Conservation (phyloP, 768 basidiomycete genomes). For the Boletus speciosus region DNA sequence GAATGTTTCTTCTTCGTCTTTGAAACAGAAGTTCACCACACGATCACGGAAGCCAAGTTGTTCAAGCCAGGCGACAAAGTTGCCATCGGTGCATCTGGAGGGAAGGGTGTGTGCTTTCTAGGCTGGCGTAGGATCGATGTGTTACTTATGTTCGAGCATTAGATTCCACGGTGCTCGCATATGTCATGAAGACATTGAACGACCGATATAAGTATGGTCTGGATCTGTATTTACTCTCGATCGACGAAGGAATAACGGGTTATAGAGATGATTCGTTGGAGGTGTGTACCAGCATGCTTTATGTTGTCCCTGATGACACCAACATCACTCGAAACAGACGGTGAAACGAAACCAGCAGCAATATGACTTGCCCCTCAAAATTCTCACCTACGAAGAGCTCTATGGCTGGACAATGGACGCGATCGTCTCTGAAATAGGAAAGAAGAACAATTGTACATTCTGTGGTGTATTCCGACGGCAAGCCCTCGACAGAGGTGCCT, state of each 20-base stretch:
- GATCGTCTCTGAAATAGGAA: conserved; percentile 90
- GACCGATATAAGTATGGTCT: conserved; percentile 92
- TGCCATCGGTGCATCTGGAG: conserved; percentile 97
- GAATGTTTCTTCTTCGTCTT: conserved; percentile 96
- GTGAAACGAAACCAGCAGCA: conserved; percentile 97
- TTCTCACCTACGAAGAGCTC: conserved; percentile 91
- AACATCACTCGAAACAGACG: conserved; percentile 52
- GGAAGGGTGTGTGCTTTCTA: conserved; percentile 67
- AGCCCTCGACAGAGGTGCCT: conserved; percentile 92
- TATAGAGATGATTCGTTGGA: conserved; percentile 97
- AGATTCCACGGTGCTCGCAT: conserved; percentile 98
- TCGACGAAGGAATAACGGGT: conserved; percentile 98
- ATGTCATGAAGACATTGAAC: conserved; percentile 95
- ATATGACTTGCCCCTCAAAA: conserved; percentile 93
- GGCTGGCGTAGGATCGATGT: neutral
- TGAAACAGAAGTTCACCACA: conserved; percentile 97
- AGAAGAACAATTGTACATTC: conserved; percentile 98
- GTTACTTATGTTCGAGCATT: conserved; percentile 3
- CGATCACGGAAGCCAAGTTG: conserved; percentile 76
- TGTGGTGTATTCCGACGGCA: conserved; percentile 97
- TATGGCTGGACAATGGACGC: conserved; percentile 99
- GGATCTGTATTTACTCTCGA: conserved; percentile 87
- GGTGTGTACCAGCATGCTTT: conserved; percentile 39
- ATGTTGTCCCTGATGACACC: conserved; percentile 3
- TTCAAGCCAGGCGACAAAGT: conserved; percentile 90